Evolutionary conservation across 192 early-diverging fungal species (phyloP).

Genomic region (Backusella circina): DNA sequence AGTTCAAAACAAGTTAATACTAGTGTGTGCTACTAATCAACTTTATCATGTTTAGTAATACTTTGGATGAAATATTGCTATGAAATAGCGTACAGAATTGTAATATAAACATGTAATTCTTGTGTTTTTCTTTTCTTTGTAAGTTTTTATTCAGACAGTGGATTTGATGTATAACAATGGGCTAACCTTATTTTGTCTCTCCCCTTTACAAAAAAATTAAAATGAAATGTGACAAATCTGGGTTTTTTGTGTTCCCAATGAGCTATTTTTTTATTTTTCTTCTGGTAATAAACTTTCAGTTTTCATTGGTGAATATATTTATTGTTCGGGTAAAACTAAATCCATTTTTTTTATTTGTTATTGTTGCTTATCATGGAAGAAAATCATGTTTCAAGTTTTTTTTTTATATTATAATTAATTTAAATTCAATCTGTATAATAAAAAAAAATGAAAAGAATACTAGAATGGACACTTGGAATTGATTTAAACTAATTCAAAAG

Average conservation of each 20-base stretch:
- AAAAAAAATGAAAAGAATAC: neutral
- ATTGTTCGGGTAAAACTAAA: neutral
- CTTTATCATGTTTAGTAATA: neutral
- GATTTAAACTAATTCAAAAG: neutral
- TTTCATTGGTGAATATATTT: neutral
- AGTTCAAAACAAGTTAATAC: neutral
- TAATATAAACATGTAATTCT: neutral
- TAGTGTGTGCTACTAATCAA: neutral
- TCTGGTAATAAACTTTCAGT: neutral
- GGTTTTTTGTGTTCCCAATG: neutral
- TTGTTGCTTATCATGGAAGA: neutral
- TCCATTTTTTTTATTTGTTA: neutral
- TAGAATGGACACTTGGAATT: neutral
- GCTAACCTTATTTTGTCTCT: neutral
- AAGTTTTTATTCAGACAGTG: too few species aligned
- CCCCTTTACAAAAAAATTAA: neutral
- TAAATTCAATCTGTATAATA: too few species aligned
- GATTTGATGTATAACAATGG: neutral
- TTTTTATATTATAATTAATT: too few species aligned
- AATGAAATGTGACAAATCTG: neutral
- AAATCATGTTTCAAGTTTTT: neutral
- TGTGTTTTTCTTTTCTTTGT: too few species aligned
- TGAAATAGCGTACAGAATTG: neutral
- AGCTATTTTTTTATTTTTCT: neutral
- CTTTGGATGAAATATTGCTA: neutral